These are phyloP conservation scores for Klebsormidium nitens DNA, from an alignment of 139 green algal genomes.

Conservation along the genomic window DNA sequence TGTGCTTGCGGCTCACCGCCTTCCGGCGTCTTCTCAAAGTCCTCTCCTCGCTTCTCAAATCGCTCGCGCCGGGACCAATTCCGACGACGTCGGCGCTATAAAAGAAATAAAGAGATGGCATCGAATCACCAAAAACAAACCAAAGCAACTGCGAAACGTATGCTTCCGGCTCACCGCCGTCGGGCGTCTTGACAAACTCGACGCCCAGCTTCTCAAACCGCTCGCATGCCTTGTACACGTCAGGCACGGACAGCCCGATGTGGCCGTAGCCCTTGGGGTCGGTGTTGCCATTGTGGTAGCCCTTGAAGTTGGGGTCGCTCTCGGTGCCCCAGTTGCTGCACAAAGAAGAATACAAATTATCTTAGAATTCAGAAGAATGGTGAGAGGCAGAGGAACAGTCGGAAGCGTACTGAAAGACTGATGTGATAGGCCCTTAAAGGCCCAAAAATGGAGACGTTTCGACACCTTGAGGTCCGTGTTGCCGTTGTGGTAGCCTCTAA, in stretches of 20 bases:
- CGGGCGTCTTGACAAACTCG: slow-evolving; percentile 82
- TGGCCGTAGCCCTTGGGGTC: slow-evolving; percentile 78
- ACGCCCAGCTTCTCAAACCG: slow-evolving; percentile 80
- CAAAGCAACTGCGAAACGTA: too few species aligned
- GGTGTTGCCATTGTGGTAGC: slow-evolving; percentile 81
- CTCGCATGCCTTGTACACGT: slow-evolving; percentile 76
- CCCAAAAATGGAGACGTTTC: not conserved
- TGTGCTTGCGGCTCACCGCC: too few species aligned
- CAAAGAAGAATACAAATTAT: too few species aligned
- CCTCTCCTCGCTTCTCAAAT: slow-evolving; percentile 1
- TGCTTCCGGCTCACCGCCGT: slow-evolving; percentile 65
- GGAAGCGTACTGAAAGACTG: not conserved
- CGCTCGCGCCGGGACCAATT: too few species aligned
- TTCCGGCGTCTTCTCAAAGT: not conserved
- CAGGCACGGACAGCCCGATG: slow-evolving; percentile 80
- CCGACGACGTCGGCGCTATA: too few species aligned
- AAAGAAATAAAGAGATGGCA: too few species aligned
- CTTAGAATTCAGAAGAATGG: too few species aligned
- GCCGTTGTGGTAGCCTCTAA: slow-evolving; percentile 72
- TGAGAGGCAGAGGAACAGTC: not conserved
- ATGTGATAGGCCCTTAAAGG: not conserved
- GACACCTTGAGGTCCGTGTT: slow-evolving; percentile 66
- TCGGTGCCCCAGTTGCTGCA: slow-evolving; percentile 46
- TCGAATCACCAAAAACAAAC: too few species aligned
- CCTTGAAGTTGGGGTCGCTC: slow-evolving; percentile 44